Conservation (phyloP, 768 basidiomycete genomes). For the Collybia sordida region DNA sequence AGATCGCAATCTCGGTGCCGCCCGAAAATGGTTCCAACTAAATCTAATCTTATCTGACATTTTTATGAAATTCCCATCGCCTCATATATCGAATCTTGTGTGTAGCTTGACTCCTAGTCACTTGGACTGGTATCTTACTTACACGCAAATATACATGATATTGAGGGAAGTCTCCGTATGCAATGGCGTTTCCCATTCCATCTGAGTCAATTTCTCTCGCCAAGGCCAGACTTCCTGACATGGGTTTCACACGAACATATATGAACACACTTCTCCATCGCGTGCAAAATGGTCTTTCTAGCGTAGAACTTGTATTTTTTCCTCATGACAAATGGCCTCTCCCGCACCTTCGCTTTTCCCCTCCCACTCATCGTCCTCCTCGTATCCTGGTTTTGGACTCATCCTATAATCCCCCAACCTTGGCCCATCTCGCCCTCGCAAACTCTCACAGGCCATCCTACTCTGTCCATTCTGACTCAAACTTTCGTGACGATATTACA, state of each 20-base stretch:
- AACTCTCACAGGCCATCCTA: constrained; percentile 35
- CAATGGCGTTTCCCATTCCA: neutral
- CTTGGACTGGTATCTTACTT: no score
- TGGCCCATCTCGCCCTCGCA: constrained; percentile 80
- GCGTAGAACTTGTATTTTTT: constrained; percentile 59
- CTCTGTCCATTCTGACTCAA: neutral
- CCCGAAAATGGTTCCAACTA: constrained; percentile 4
- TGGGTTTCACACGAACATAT: neutral
- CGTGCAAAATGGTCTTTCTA: constrained; percentile 43
- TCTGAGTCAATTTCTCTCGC: no score
- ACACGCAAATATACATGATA: no score
- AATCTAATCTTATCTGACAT: constrained; percentile 17
- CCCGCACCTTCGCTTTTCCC: constrained; percentile 18
- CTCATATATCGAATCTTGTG: no score
- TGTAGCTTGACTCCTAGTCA: no score
- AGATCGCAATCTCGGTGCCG: constrained; percentile 1
- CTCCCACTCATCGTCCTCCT: constrained; percentile 30
- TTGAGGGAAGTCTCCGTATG: neutral
- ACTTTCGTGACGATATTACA: neutral
- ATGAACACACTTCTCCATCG: constrained; percentile 24
- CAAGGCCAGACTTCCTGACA: neutral
- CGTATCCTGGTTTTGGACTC: constrained; percentile 79
- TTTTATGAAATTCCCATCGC: no score
- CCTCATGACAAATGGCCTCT: constrained; percentile 70
- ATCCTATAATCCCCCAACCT: constrained; percentile 91